These are phyloP conservation scores for Zarea fungicola DNA, from an alignment of 2,329 filamentous ascomycete species.

Conservation along the genomic window DNA sequence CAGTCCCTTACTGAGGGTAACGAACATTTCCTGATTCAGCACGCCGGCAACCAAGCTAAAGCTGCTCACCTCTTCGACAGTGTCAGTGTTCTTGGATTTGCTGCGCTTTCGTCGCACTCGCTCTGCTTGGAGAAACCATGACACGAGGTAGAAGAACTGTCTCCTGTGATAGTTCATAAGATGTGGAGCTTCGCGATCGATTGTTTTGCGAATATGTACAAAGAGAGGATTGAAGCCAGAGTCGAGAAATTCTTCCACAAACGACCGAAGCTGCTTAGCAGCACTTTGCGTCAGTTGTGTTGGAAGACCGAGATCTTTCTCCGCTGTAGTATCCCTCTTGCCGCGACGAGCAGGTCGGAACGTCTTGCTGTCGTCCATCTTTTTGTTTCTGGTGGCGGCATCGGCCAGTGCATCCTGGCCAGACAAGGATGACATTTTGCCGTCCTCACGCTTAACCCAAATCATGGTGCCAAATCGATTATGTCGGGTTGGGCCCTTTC, in stretches of 20 bases:
- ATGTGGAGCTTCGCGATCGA: constrained; percentile 83
- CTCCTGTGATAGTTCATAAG: constrained; percentile 69
- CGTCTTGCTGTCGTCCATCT: constrained; percentile 87
- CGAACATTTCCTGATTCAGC: constrained; percentile 91
- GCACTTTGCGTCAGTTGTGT: constrained; percentile 66
- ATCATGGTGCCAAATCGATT: constrained; percentile 96
- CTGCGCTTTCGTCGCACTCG: constrained; percentile 61
- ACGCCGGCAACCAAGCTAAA: constrained; percentile 87
- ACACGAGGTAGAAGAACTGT: constrained; percentile 88
- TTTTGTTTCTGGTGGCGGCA: constrained; percentile 66
- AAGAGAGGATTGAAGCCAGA: constrained; percentile 93
- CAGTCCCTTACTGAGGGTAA: constrained; percentile 79
- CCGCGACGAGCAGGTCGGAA: constrained; percentile 74
- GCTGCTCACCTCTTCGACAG: constrained; percentile 57
- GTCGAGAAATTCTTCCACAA: constrained; percentile 91
- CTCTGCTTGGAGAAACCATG: constrained; percentile 90
- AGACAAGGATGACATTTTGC: constrained; percentile 78
- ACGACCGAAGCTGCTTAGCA: constrained; percentile 69
- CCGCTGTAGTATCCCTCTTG: constrained; percentile 56
- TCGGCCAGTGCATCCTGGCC: constrained; percentile 81
- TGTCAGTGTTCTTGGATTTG: constrained; percentile 43
- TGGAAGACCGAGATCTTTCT: constrained; percentile 71
- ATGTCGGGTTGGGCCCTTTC: constrained; percentile 77
- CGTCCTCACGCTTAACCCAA: constrained; percentile 85
- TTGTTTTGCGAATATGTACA: constrained; percentile 75